These are phyloP conservation scores for Tetrastigma voinierianum DNA, from an alignment of 164 flowering plant species.

Conservation along the genomic window DNA sequence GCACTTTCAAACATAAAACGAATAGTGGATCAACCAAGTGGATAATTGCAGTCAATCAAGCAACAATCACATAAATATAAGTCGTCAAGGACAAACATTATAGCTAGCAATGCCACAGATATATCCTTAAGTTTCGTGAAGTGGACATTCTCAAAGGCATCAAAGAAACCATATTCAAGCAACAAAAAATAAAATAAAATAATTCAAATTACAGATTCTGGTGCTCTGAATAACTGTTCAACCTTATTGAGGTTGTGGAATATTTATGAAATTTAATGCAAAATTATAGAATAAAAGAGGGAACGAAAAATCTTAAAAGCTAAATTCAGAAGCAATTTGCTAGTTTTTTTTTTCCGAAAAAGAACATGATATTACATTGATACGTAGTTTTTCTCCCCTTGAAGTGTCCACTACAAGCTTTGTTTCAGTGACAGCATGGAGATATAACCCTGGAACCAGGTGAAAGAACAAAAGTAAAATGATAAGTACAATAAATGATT, in stretches of 20 bases:
- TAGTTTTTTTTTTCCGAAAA: not conserved
- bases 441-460: constrained; percentile 61
- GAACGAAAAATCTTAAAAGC: not conserved
- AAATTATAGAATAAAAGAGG: not conserved
- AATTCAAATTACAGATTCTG: not conserved
- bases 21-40: constrained; percentile 5
- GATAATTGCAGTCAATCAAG: not conserved
- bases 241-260: not conserved
- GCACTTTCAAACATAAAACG: constrained; percentile 31
- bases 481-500: not conserved
- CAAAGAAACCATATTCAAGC: not conserved
- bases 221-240: not conserved
- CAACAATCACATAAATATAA: not conserved
- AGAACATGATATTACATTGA: constrained; percentile 50
- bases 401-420: constrained; percentile 86
- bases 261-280: not conserved
- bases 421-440: constrained; percentile 71
- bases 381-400: constrained; percentile 72
- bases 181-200: not conserved
- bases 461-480: not conserved
- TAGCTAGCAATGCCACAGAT: not conserved
- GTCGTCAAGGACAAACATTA: not conserved
- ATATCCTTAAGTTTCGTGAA: constrained; percentile 2
- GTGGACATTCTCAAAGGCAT: not conserved
- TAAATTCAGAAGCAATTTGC: not conserved